phyloP scores from a whole-genome alignment of 768 basidiomycete species.

The Candolleomyces eurysporus region DNA sequence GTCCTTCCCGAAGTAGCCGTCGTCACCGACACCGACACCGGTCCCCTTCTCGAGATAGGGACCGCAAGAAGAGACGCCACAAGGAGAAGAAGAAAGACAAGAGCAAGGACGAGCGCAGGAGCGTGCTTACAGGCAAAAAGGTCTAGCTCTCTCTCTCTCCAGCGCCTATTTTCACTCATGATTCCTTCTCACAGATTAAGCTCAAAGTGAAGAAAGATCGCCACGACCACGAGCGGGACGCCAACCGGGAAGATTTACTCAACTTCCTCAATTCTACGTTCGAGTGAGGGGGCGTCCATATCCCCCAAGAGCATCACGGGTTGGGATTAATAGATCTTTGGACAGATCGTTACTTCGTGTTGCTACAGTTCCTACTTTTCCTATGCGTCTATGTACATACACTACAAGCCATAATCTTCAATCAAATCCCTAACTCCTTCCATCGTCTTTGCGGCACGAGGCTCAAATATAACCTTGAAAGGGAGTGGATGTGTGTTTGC shows the following conservation, averaged over 20 bases:
- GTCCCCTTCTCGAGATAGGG: constrained; percentile 13
- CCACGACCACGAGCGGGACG: constrained; percentile 54
- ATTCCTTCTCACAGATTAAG: constrained; percentile 44
- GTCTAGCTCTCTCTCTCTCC: constrained; percentile 21
- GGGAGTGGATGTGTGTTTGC: constrained; percentile 64
- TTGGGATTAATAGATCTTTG: background rate
- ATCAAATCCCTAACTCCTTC: constrained; percentile 37
- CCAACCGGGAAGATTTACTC: constrained; percentile 50
- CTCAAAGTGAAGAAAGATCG: constrained; percentile 61
- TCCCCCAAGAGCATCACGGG: too few species aligned
- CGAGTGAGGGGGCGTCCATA: background rate
- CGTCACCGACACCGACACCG: background rate
- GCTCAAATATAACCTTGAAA: constrained; percentile 57
- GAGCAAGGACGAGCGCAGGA: constrained; percentile 43
- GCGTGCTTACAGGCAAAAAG: constrained; percentile 63
- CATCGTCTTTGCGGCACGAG: constrained; percentile 33
- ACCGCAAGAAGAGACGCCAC: constrained; percentile 27
- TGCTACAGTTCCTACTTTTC: too few species aligned
- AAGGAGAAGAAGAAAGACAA: constrained; percentile 32
- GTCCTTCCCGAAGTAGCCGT: background rate
- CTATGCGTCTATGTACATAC: too few species aligned
- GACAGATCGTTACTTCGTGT: background rate
- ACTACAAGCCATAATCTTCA: constrained; percentile 36
- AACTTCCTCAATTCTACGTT: constrained; percentile 57
- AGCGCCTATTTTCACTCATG: background rate